These are phyloP conservation scores for Starmerella powellii DNA, from an alignment of 805 yeast genomes.

Conservation along the genomic window DNA sequence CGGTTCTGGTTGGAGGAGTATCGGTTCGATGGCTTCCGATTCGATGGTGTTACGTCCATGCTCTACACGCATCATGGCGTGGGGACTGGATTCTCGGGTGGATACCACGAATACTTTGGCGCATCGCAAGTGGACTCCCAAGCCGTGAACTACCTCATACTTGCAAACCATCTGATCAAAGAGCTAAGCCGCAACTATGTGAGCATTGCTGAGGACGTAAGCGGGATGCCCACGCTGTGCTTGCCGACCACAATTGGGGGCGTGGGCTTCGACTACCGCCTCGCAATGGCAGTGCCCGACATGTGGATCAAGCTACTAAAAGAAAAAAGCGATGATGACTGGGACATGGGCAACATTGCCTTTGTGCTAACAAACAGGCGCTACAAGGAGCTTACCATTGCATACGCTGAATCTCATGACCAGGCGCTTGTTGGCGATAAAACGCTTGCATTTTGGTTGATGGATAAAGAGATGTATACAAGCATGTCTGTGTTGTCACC, in stretches of 20 bases:
- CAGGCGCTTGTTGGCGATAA: constrained; percentile 97
- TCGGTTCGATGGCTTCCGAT: constrained; percentile 87
- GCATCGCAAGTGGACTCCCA: constrained; percentile 60
- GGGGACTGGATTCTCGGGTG: constrained; percentile 79
- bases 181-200: constrained; percentile 45
- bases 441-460: constrained; percentile 91
- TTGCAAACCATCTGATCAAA: constrained; percentile 71
- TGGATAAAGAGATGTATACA: constrained; percentile 98
- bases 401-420: constrained; percentile 91
- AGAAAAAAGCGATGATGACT: constrained; percentile 71
- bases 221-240: constrained; percentile 94
- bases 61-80: constrained; percentile 84
- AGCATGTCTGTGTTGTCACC: constrained; percentile 73
- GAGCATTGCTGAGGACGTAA: constrained; percentile 90
- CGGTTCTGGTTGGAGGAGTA: constrained; percentile 73
- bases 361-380: constrained; percentile 80
- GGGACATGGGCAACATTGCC: constrained; percentile 77
- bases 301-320: constrained; percentile 96
- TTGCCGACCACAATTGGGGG: constrained; percentile 66
- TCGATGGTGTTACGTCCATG: constrained; percentile 95
- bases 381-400: constrained; percentile 75
- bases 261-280: constrained; percentile 82
- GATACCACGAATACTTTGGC: constrained; percentile 80
- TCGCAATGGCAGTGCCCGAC: constrained; percentile 96
- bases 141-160: constrained; percentile 73